A percentile compares a stretch with the other conserved stretches of the same genome.
phyloP scores from a whole-genome alignment of 2,329 filamentous ascomycete species.

The Ciborinia camelliae region DNA sequence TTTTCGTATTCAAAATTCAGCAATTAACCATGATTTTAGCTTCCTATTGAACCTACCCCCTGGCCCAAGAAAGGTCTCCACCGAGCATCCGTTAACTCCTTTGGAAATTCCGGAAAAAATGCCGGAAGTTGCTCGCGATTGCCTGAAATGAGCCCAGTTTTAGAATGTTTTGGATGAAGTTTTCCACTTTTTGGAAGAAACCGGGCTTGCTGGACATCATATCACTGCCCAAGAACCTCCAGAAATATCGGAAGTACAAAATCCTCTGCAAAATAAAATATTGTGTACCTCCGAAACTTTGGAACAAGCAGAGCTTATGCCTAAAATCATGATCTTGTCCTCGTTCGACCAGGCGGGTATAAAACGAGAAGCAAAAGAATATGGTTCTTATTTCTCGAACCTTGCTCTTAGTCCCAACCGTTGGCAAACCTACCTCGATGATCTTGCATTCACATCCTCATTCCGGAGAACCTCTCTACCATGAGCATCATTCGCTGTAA shows the following conservation, averaged over 20 bases:
- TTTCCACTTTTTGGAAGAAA: background rate
- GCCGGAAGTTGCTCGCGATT: background rate
- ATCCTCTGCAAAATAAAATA: background rate
- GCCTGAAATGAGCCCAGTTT: no score
- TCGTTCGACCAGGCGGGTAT: background rate
- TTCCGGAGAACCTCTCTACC: background rate
- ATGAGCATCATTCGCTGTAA: conserved; percentile 7
- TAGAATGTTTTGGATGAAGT: conserved; percentile 15
- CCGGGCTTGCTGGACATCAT: background rate
- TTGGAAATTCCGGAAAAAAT: conserved; percentile 47
- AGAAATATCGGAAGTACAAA: background rate
- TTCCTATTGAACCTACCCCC: background rate
- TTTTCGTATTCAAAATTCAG: no score
- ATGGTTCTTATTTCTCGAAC: background rate
- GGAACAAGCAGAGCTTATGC: background rate
- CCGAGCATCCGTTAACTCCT: conserved; percentile 26
- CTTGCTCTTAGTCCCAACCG: background rate
- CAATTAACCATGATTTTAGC: background rate
- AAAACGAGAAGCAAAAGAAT: background rate
- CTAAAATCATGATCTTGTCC: background rate
- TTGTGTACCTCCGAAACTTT: background rate
- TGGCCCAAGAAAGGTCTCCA: conserved; percentile 17
- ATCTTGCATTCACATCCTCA: conserved; percentile 6
- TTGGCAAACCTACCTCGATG: background rate
- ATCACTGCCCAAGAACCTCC: background rate